Evolutionary conservation across 352 stramenopile species (phyloP).

Genomic region (Pythium graminicola): DNA sequence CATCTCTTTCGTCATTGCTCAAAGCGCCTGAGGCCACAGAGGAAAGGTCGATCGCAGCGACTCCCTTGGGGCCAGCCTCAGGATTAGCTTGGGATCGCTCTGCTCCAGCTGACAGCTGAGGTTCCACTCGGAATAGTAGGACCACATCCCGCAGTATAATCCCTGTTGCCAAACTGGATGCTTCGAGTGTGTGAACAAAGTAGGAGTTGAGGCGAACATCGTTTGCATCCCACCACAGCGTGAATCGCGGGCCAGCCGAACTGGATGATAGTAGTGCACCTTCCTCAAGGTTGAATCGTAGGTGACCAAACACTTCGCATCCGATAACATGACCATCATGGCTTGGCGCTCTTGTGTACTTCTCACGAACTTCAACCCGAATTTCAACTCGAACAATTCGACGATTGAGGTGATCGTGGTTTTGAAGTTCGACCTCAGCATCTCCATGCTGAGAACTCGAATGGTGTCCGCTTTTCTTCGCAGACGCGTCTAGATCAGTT

Average conservation of each 20-base stretch:
- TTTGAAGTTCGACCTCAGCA: too few species aligned
- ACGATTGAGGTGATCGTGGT: not conserved
- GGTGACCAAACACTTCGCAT: slow-evolving; percentile 38
- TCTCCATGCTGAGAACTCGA: too few species aligned
- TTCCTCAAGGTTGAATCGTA: slow-evolving; percentile 14
- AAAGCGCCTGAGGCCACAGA: not conserved
- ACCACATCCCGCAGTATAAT: slow-evolving; percentile 4
- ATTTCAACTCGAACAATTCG: slow-evolving; percentile 12
- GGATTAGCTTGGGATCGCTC: not conserved
- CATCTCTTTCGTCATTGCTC: not conserved
- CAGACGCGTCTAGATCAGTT: too few species aligned
- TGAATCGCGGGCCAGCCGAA: slow-evolving; percentile 24
- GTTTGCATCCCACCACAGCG: slow-evolving; percentile 49
- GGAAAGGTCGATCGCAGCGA: slow-evolving; percentile 5
- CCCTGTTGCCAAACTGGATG: not conserved
- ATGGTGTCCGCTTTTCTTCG: too few species aligned
- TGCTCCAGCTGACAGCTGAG: not conserved
- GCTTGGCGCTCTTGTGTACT: not conserved
- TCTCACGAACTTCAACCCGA: slow-evolving; percentile 12
- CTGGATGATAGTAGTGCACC: not conserved
- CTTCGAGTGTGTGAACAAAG: slow-evolving; percentile 33
- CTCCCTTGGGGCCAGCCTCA: not conserved
- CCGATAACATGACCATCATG: slow-evolving; percentile 9
- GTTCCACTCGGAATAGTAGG: slow-evolving; percentile 10
- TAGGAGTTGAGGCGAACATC: slow-evolving; percentile 36